A percentile compares a stretch with the other conserved stretches of the same genome.
These are phyloP conservation scores for Diaporthe amygdali DNA, from an alignment of 2,329 filamentous ascomycete genomes.

Conservation along the genomic window DNA sequence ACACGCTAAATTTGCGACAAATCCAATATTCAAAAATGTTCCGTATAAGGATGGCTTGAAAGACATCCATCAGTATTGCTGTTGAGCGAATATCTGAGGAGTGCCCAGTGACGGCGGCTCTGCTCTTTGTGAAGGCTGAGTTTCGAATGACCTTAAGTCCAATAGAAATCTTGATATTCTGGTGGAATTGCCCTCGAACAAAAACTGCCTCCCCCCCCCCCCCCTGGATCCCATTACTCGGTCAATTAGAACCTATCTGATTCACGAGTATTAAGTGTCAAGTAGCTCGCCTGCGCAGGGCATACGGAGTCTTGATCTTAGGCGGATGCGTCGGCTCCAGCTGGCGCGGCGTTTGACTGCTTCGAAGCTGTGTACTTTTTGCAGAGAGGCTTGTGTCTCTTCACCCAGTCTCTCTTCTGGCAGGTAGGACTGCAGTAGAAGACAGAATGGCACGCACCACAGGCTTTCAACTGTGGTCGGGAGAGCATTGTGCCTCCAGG, in stretches of 20 bases:
- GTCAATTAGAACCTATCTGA: background rate
- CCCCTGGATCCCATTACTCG: background rate
- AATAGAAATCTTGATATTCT: background rate
- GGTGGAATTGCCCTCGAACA: background rate
- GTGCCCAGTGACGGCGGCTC: background rate
- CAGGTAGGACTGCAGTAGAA: slow-evolving; percentile 7
- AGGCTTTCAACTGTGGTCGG: background rate
- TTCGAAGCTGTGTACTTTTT: slow-evolving; percentile 49
- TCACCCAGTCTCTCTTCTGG: slow-evolving; percentile 5
- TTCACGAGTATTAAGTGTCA: accelerated
- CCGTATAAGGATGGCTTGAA: no score
- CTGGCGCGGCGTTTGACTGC: background rate
- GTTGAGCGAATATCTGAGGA: background rate
- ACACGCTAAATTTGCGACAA: no score
- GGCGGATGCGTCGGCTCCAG: background rate
- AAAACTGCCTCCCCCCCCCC: background rate
- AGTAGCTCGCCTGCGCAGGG: no score
- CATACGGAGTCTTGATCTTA: background rate
- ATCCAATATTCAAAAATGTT: no score
- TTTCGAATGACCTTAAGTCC: background rate
- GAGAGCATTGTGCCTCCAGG: background rate
- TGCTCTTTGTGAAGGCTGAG: background rate
- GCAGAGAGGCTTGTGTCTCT: slow-evolving; percentile 24
- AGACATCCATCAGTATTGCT: background rate
- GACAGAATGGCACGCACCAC: background rate